Base-by-base conservation (phyloP, 805 yeast species). In the Ogataea pini region DNA sequence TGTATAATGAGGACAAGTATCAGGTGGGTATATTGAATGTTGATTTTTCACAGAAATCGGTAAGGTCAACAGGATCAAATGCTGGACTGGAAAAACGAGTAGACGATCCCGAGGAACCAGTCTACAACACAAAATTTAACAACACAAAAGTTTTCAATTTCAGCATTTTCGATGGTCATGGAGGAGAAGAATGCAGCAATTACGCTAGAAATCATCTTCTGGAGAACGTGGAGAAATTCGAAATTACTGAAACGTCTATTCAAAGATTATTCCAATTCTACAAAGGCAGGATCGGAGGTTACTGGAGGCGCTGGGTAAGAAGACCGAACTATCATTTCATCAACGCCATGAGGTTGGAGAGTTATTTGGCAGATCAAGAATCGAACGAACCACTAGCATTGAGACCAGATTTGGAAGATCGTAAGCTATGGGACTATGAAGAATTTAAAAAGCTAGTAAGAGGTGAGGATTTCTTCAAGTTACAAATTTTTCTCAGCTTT, bases 141-240 rank as follows among this genome's bases (percentile, higher is more conserved):
- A 41, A 52, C 29, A 46, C 50, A 1, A 57, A 70, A 43, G 81
- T 83, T 16, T 86, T 92, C 69, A 81, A 80, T 55, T 83, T 88
- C 59, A 80, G 81, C 39, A 77, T 94, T 1, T 90, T 87, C 65
- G 99, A 94, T 68, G 99, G 99, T 8, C 99, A 94, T 68, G 99
- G 98, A 7, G 96, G 96, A 18, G 75, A 73, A 19, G 83, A 83
- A 46, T 88, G 96, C 58, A 76, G 90, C 39, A 75, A 72, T 19
- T 86, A 77, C 59, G 70, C 91, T 10, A 69, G 75, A 17, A 66
- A 73, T 3, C 71, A 81, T 46, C 71, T 94, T 25, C 82, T 75
- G 47, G 63, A 61, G 55, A 74, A 65, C 58, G 79, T 78, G 62
- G 96, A 82, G 54, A 58, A 52, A 31, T 73, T 64, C 42, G 71